Evolutionary conservation across 768 basidiomycete genomes (phyloP), one percentile per base, ranked within the genome.

Genomic region (Pseudohyphozyma bogoriensis): DNA sequence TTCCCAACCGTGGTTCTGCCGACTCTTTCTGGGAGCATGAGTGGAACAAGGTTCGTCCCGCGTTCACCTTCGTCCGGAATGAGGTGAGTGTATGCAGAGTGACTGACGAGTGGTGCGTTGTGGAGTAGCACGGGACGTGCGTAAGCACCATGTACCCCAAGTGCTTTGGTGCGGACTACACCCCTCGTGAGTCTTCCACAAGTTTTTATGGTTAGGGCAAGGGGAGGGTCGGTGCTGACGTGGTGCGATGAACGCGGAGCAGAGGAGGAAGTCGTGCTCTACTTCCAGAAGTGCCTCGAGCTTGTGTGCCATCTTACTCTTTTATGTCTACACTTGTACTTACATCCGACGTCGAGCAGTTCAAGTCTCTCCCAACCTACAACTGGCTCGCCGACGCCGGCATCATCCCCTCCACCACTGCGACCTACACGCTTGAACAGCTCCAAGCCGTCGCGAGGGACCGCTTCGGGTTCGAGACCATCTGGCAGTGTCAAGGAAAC

Each of bases 341-440:
- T n/a, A n/a, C n/a, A n/a, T n/a, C n/a, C n/a, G 28, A 11, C 11
- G 46, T 47, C 46, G 20, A 20, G 26, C 46, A 28, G 26, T 59
- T 64, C 63, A 65, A 80, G 80, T 77, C 78, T 12, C 80, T 89
- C 29, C 85, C 86, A 0, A 88, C 88, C 3, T 87, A 82, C 72
- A 76, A 79, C 20, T 87, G 81, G 81, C 82, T 90, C 44, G 74
- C 77, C 18, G 74, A 79, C 26, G 83, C 79, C n/a, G 86, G 86
- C 31, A 89, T 90, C 66, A 80, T 79, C 4, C 89, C 89, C 16
- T 79, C 79, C n/a, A 73, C 76, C 4, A 76, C 73, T 61, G 70
- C 74, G 66, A 85, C 85, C 0, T 82, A 82, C 71, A 81, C 81
- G 0, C 77, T 85, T 9, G 46, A 26, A 0, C 37, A 59, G 51